These are phyloP conservation scores for Populus hybrid DNA, from an alignment of 441 rosid species.

Conservation along the genomic window DNA sequence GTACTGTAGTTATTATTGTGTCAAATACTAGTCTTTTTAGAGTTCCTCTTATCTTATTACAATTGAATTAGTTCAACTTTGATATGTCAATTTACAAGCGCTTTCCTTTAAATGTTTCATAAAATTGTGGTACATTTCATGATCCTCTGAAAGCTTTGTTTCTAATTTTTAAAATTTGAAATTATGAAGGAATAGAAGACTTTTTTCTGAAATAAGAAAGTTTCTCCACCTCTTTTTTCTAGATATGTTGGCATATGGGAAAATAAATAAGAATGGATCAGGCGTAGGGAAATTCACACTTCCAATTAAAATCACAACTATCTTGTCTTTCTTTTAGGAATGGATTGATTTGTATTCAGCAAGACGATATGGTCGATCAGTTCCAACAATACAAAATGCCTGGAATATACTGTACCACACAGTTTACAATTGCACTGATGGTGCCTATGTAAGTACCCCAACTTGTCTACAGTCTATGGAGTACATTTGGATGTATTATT, in stretches of 20 bases:
- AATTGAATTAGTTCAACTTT: neutral
- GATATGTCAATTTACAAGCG: neutral
- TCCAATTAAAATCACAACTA: neutral
- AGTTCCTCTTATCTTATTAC: neutral
- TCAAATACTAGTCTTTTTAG: neutral
- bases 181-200: neutral
- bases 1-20: neutral
- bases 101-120: neutral
- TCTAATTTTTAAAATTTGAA: neutral
- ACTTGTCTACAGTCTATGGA: neutral
- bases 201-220: neutral
- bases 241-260: neutral
- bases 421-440: conserved; percentile 68
- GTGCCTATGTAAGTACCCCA: conserved; percentile 50
- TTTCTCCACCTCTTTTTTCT: neutral
- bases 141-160: neutral
- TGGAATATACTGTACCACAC: conserved; percentile 63
- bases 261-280: neutral
- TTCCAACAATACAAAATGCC: conserved; percentile 28
- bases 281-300: neutral
- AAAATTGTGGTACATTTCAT: neutral
- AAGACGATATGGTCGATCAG: neutral
- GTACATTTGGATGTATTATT: neutral
- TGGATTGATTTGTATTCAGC: conserved; percentile 37
- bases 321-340: conserved; percentile 32